These are phyloP conservation scores for Ambispora gerdemannii DNA, from an alignment of 192 early-diverging fungal genomes.

Conservation along the genomic window DNA sequence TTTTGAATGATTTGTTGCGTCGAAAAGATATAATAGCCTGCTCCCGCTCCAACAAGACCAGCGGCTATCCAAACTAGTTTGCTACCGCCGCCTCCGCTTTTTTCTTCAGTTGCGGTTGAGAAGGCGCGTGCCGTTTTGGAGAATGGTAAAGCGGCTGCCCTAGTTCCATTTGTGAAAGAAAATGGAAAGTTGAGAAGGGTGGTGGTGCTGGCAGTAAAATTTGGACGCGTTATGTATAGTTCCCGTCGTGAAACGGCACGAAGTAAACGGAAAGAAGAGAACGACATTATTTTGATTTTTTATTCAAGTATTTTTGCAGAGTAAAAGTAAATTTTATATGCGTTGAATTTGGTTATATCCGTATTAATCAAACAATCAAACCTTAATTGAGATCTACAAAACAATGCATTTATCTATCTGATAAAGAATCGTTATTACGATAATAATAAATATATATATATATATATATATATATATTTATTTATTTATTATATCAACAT, in stretches of 20 bases:
- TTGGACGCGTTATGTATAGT: background rate
- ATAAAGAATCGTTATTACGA: too few species aligned
- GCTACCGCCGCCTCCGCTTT: background rate
- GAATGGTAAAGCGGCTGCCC: background rate
- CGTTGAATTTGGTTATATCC: too few species aligned
- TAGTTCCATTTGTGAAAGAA: background rate
- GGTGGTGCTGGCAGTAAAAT: background rate
- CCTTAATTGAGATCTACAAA: too few species aligned
- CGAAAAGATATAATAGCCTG: background rate
- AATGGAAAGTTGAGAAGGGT: background rate
- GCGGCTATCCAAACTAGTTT: background rate
- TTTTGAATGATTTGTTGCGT: background rate
- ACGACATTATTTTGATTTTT: background rate
- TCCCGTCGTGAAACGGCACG: constrained; percentile 1
- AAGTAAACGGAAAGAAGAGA: constrained; percentile 14
- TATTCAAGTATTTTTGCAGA: too few species aligned
- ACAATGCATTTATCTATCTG: too few species aligned
- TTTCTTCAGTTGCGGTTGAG: background rate
- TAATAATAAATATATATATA: too few species aligned
- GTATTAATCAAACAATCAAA: too few species aligned
- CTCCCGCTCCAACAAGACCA: constrained; percentile 12
- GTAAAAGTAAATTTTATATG: too few species aligned
- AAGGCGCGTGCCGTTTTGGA: background rate
- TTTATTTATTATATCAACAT: too few species aligned
- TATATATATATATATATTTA: too few species aligned